These are phyloP conservation scores for Arthrobotrys entomopaga DNA, from an alignment of 2,329 filamentous ascomycete genomes.

Conservation along the genomic window DNA sequence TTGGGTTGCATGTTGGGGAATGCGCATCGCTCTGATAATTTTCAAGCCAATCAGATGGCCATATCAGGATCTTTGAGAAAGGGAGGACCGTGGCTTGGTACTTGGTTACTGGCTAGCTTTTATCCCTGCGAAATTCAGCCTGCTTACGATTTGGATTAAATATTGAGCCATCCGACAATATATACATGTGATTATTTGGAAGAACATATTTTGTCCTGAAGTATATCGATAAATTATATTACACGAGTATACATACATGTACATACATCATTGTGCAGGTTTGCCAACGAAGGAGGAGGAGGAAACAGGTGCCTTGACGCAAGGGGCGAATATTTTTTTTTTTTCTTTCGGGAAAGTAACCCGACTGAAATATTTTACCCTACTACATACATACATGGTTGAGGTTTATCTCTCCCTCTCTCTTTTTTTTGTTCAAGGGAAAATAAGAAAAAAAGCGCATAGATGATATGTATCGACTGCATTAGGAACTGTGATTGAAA, in stretches of 20 bases:
- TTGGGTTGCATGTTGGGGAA: slow-evolving; percentile 32
- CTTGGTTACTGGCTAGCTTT: no score
- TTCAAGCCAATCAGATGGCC: slow-evolving; percentile 30
- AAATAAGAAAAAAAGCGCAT: slow-evolving; percentile 10
- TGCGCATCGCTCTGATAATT: slow-evolving; percentile 14
- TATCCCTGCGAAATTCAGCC: slow-evolving; percentile 42
- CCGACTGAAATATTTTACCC: slow-evolving; percentile 26
- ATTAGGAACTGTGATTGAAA: slow-evolving; percentile 53
- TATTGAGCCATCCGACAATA: no score
- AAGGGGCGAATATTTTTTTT: slow-evolving; percentile 26
- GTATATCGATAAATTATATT: no score
- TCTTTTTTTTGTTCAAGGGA: slow-evolving; percentile 24
- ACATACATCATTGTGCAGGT: no score
- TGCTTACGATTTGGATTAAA: slow-evolving; percentile 22
- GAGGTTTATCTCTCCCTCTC: no score
- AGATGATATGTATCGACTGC: slow-evolving; percentile 27
- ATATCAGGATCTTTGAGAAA: slow-evolving; percentile 14
- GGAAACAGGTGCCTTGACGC: slow-evolving; percentile 1
- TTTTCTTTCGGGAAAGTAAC: slow-evolving; percentile 20
- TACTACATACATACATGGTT: no score
- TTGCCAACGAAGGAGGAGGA: no score
- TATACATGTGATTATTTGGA: no score
- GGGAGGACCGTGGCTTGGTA: slow-evolving; percentile 10
- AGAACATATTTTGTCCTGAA: no score
- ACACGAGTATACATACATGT: no score